Percentiles rank a stretch among this genome's conserved stretches.
phyloP scores from a whole-genome alignment of 2,329 filamentous ascomycete genomes.

The Epichloe festucae region DNA sequence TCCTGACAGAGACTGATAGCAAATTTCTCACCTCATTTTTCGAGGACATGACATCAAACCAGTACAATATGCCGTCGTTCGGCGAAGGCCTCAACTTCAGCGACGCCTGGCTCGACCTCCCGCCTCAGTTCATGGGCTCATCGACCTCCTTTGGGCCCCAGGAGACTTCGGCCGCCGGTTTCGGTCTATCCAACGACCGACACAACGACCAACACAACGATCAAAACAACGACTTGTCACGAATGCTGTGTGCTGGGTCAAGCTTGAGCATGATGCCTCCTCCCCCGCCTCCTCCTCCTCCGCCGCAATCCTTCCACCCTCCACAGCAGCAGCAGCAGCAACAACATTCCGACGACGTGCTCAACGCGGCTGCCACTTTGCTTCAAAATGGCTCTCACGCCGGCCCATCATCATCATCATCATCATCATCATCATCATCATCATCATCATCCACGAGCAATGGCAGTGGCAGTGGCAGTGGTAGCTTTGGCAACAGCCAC shows the following conservation, averaged over 20 bases:
- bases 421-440: neutral
- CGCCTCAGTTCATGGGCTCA: conserved; percentile 53
- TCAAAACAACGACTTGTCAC: conserved; percentile 6
- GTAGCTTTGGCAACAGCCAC: conserved; percentile 15
- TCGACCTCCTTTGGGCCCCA: conserved; percentile 50
- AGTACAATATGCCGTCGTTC: conserved; percentile 35
- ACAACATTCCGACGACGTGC: conserved; percentile 37
- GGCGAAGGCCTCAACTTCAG: conserved; percentile 37
- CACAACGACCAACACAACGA: conserved; percentile 5
- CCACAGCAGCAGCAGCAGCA: conserved; percentile 14
- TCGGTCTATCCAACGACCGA: conserved; percentile 9
- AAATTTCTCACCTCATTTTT: conserved; percentile 47
- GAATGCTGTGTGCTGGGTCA: conserved; percentile 11
- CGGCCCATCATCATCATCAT: neutral
- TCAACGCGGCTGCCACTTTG: conserved; percentile 41
- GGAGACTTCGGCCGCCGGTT: conserved; percentile 8
- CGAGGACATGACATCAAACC: conserved; percentile 37
- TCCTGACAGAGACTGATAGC: conserved; percentile 50
- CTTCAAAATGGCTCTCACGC: conserved; percentile 28
- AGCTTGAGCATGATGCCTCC: conserved; percentile 25
- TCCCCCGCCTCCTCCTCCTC: conserved; percentile 18
- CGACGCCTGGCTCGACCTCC: conserved; percentile 44
- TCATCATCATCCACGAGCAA: conserved; percentile 4
- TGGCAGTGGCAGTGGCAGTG: conserved; percentile 1
- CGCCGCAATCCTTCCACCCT: conserved; percentile 4